A percentile compares a stretch with the other conserved stretches of the same genome.
Evolutionary conservation across 164 flowering plant species (phyloP).

Genomic region (Liquidambar formosana): DNA sequence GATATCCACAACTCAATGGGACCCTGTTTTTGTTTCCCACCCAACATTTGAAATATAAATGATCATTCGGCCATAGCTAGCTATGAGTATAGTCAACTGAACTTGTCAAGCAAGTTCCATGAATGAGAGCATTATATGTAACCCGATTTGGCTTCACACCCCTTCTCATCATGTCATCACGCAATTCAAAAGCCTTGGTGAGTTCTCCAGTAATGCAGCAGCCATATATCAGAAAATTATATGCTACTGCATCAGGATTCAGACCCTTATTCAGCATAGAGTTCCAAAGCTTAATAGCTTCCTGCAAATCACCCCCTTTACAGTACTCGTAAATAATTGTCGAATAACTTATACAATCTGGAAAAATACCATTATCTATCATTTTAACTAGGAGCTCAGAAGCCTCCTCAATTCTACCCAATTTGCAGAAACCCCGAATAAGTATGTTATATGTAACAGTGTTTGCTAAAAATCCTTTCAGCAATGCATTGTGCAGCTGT

Average conservation of each 20-base stretch:
- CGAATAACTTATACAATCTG: constrained; percentile 87
- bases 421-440: constrained; percentile 75
- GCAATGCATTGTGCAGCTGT: constrained; percentile 62
- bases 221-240: constrained; percentile 67
- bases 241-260: constrained; percentile 73
- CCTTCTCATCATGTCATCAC: constrained; percentile 64
- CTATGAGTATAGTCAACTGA: background rate
- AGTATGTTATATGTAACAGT: constrained; percentile 78
- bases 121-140: constrained; percentile 39
- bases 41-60: background rate
- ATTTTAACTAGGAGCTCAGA: constrained; percentile 48
- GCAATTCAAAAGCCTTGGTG: constrained; percentile 56
- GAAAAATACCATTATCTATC: constrained; percentile 47
- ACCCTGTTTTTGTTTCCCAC: background rate
- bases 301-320: constrained; percentile 50
- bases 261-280: constrained; percentile 61
- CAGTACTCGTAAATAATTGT: constrained; percentile 69
- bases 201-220: constrained; percentile 65
- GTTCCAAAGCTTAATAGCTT: constrained; percentile 69
- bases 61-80: background rate
- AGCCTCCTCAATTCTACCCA: constrained; percentile 64
- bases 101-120: constrained; percentile 29
- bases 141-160: constrained; percentile 41
- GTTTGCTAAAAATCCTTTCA: constrained; percentile 54
- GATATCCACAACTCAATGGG: background rate